A percentile compares a stretch with the other conserved stretches of the same genome.
These are phyloP conservation scores for Blastobotrys serpentis DNA, from an alignment of 1,139 yeast species.

Conservation along the genomic window DNA sequence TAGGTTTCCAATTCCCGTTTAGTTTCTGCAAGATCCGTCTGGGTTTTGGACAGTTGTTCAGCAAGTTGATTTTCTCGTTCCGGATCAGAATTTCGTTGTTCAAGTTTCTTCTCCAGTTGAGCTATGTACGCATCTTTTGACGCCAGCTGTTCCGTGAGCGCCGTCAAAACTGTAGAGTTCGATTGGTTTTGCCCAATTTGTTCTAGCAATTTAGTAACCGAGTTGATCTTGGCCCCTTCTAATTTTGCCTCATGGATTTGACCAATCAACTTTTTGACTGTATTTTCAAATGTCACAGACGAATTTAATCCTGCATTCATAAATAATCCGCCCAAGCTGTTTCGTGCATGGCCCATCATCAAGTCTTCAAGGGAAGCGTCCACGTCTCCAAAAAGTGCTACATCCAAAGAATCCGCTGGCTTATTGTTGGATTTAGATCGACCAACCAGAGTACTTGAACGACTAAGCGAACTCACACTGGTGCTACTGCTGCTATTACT, in stretches of 20 bases:
- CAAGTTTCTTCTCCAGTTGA: conserved; percentile 23
- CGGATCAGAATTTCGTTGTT: conserved; percentile 4
- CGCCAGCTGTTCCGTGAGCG: conserved; percentile 26
- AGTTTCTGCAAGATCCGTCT: conserved; percentile 21
- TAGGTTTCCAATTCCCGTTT: conserved; percentile 21
- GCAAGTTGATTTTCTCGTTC: conserved; percentile 3
- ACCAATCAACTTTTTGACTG: conserved; percentile 47
- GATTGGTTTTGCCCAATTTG: conserved; percentile 32
- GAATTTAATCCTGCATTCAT: conserved; percentile 61
- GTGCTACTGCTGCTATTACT: background rate
- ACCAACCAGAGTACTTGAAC: conserved; percentile 4
- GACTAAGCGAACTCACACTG: background rate
- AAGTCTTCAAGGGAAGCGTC: conserved; percentile 61
- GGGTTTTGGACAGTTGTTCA: conserved; percentile 15
- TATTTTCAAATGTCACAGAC: conserved; percentile 51
- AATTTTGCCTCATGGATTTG: conserved; percentile 48
- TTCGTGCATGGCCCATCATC: conserved; percentile 55
- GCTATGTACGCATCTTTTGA: conserved; percentile 28
- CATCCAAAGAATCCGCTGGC: conserved; percentile 50
- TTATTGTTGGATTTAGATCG: background rate
- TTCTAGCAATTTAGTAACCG: conserved; percentile 42
- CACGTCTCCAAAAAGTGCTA: conserved; percentile 78
- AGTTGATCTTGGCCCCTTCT: conserved; percentile 46
- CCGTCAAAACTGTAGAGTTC: conserved; percentile 21
- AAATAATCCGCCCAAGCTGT: conserved; percentile 59